Percentiles rank a stretch among this genome's conserved stretches.
These are phyloP conservation scores for Solanum arcanum DNA, from an alignment of 257 asterid species.

Conservation along the genomic window DNA sequence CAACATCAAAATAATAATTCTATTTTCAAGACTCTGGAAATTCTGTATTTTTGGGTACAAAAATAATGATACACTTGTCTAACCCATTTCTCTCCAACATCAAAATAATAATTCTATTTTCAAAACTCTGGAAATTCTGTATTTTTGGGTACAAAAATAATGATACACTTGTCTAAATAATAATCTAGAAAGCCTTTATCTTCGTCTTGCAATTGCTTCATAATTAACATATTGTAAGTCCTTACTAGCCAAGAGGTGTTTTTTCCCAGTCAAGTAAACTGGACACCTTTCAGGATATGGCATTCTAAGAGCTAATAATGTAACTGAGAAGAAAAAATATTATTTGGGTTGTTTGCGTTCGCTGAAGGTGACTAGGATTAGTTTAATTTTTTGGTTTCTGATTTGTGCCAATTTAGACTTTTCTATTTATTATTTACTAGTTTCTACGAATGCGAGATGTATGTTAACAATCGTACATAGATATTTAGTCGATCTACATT, in stretches of 20 bases:
- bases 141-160: background rate
- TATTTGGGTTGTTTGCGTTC: background rate
- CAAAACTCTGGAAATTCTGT: background rate
- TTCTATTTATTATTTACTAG: background rate
- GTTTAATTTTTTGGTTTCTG: background rate
- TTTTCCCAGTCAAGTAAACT: background rate
- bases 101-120: background rate
- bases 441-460: background rate
- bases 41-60: background rate
- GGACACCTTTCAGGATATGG: background rate
- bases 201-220: background rate
- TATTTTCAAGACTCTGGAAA: background rate
- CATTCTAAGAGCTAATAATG: background rate
- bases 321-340: background rate
- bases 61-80: background rate
- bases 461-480: background rate
- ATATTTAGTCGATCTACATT: background rate
- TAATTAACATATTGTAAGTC: background rate
- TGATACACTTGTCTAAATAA: background rate
- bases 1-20: background rate
- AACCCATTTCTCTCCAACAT: background rate
- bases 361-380: background rate
- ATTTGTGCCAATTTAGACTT: background rate
- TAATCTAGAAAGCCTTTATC: background rate
- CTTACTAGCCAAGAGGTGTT: background rate